A percentile compares a stretch with the other conserved stretches of the same genome.
phyloP scores from a whole-genome alignment of 2,329 filamentous ascomycete genomes.

The Microsporum ferrugineum region DNA sequence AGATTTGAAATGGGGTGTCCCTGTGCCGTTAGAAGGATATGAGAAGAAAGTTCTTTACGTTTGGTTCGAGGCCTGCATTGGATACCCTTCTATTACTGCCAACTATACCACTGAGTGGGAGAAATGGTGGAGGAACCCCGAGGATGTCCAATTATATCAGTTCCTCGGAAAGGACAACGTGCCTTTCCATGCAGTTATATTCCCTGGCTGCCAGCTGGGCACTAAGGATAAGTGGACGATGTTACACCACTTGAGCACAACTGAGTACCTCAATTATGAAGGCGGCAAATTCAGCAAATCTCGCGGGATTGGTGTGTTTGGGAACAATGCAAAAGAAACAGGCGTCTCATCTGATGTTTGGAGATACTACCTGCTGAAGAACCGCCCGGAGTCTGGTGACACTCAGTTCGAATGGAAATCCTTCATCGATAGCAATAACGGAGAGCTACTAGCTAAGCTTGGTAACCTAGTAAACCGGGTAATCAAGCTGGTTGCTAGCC shows the following conservation, averaged over 20 bases:
- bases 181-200: slow-evolving; percentile 70
- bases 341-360: slow-evolving; percentile 67
- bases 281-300: slow-evolving; percentile 78
- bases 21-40: slow-evolving; percentile 44
- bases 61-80: slow-evolving; percentile 74
- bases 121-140: slow-evolving; percentile 76
- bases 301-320: slow-evolving; percentile 70
- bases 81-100: slow-evolving; percentile 76
- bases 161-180: slow-evolving; percentile 83
- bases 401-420: slow-evolving; percentile 72
- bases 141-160: slow-evolving; percentile 71
- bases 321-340: slow-evolving; percentile 68
- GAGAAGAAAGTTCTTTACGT: slow-evolving; percentile 71
- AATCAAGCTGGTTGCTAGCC: slow-evolving; percentile 43
- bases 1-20: slow-evolving; percentile 71
- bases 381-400: slow-evolving; percentile 66
- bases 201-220: slow-evolving; percentile 70
- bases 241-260: slow-evolving; percentile 69
- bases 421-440: slow-evolving; percentile 69
- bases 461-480: slow-evolving; percentile 55
- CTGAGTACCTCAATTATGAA: slow-evolving; percentile 72
- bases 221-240: slow-evolving; percentile 72
- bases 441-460: slow-evolving; percentile 56
- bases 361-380: slow-evolving; percentile 71
- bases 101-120: slow-evolving; percentile 74